Base-by-base conservation (phyloP, 2,329 filamentous ascomycete genomes). In the Fusarium avenaceum region DNA sequence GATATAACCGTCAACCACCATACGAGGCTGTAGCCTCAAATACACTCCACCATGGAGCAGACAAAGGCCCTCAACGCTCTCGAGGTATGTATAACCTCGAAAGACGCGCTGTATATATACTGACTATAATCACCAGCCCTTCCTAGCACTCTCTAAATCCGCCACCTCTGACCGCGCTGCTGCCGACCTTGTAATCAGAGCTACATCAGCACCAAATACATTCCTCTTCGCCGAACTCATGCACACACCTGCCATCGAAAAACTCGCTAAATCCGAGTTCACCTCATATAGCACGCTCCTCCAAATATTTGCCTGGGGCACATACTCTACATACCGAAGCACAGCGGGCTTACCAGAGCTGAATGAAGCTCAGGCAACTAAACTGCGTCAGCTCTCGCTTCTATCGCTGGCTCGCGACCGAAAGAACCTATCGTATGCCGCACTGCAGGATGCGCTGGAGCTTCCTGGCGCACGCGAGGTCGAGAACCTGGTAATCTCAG, bases 221-320 rank as follows among this genome's bases (percentile, higher is more conserved):
- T 99, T 91, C 79, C 87, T 98, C 80, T 99, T 99, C 82, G 89
- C 92, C 71, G 95, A 98, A 81, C 90, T 99, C n/a, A 89, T 99
- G 38, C 86, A 92, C 73, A 89, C 90, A 2, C 89, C 92, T 0
- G 89, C 93, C 72, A 89, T 98, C 70, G 92, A 96, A 79, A 85
- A 87, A 14, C 89, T 98, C 44, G 83, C 84, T 39, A 77, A 88
- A 39, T 78, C 78, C 35, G 91, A 96, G 48, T 87, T 90, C 73
- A 81, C 84, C 3, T 72, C 82, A 5, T 81, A 93, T 79, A 84
- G 96, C 50, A 87, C 83, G 3, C 86, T 97, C 15, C 90, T 99
- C 44, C 87, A 94, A 79, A 90, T 96, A 74, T 99, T 99, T 80
- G 92, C 94, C 61, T 93, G 96, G 85, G 96, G 95, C 63, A 97